Conservation (phyloP, 2,329 filamentous ascomycete genomes). For the Monosporascus sp. region DNA sequence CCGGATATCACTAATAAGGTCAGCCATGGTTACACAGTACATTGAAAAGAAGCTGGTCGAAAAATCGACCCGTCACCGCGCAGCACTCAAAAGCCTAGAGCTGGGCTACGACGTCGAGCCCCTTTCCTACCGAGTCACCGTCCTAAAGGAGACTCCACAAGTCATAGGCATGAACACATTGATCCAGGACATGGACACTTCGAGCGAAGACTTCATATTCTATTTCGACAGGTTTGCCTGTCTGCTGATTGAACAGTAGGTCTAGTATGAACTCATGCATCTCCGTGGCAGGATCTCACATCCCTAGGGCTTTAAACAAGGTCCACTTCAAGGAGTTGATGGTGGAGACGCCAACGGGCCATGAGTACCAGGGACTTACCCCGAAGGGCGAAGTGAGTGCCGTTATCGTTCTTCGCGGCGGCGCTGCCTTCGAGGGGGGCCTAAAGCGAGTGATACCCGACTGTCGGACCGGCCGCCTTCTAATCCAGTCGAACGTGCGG, state of each 20-base stretch:
- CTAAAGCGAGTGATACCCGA: conserved; percentile 88
- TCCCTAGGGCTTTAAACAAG: conserved; percentile 66
- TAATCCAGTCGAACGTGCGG: conserved; percentile 82
- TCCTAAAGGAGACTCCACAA: conserved; percentile 74
- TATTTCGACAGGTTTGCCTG: conserved; percentile 89
- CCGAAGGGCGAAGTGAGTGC: conserved; percentile 73
- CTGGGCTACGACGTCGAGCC: conserved; percentile 64
- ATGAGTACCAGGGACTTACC: conserved; percentile 65
- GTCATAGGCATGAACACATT: conserved; percentile 86
- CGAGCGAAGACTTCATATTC: conserved; percentile 89
- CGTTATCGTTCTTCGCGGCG: conserved; percentile 82
- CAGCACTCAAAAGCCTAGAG: conserved; percentile 71
- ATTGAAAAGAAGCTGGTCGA: conserved; percentile 81
- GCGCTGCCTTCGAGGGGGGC: conserved; percentile 81
- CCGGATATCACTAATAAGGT: conserved; percentile 3
- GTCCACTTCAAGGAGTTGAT: conserved; percentile 59
- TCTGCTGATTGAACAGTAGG: conserved; percentile 74
- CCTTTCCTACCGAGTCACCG: conserved; percentile 67
- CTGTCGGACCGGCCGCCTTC: conserved; percentile 78
- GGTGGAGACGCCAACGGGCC: conserved; percentile 66
- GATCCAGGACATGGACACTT: conserved; percentile 72
- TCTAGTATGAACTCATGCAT: conserved; percentile 4
- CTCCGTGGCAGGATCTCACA: conserved; percentile 1
- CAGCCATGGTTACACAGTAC: conserved; percentile 89
- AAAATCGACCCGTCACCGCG: conserved; percentile 79